Percentiles rank a stretch among this genome's conserved stretches.
phyloP scores from a whole-genome alignment of 208 protist genomes.

The Acanthamoeba lenticulata region DNA sequence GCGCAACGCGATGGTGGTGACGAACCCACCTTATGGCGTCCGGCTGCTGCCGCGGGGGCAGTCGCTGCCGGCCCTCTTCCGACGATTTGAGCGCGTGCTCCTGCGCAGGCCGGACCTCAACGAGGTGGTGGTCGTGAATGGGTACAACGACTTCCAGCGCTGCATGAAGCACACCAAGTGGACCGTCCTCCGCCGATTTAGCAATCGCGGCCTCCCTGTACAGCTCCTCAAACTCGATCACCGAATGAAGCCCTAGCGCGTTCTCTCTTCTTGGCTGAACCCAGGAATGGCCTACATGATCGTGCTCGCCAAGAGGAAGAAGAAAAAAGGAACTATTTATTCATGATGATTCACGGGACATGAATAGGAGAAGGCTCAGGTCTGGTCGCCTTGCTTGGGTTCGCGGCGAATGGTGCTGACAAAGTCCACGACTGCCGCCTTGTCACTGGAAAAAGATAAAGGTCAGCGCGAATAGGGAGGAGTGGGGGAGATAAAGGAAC shows the following conservation, averaged over 20 bases:
- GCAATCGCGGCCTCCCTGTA: constrained; percentile 47
- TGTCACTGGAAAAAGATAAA: neutral
- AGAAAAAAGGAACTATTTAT: no score
- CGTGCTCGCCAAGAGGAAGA: no score
- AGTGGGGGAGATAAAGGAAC: neutral
- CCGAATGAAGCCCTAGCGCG: neutral
- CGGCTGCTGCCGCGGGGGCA: neutral
- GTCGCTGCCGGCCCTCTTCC: constrained; percentile 4
- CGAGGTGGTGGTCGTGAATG: constrained; percentile 13
- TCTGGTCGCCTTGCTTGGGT: neutral
- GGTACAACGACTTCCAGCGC: constrained; percentile 22
- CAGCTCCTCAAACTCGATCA: constrained; percentile 26
- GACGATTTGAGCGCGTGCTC: constrained; percentile 23
- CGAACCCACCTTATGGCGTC: constrained; percentile 25
- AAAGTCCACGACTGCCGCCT: neutral
- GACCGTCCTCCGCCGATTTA: constrained; percentile 32
- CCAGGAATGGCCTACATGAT: no score
- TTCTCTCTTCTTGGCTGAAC: neutral
- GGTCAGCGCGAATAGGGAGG: neutral
- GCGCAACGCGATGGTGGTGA: neutral
- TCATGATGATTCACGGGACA: neutral
- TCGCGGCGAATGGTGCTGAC: neutral
- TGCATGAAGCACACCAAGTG: constrained; percentile 15
- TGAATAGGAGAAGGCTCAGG: neutral
- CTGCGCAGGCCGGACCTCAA: neutral